These are phyloP conservation scores for Nitzschia sp. DNA, from an alignment of 108 stramenopile genomes.

Conservation along the genomic window DNA sequence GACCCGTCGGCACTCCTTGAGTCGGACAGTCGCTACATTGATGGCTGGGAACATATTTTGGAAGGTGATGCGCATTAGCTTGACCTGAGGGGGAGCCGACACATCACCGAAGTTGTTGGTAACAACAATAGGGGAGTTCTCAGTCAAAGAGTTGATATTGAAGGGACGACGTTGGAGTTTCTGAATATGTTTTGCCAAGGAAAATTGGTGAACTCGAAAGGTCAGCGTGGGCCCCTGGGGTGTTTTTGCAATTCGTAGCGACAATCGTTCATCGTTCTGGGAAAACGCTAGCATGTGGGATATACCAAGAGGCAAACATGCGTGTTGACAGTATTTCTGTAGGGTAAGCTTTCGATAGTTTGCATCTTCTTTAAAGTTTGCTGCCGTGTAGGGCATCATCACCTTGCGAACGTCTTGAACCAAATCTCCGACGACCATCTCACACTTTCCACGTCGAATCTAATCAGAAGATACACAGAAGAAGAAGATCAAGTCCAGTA, in stretches of 20 bases:
- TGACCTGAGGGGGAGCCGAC: slow-evolving; percentile 85
- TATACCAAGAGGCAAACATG: slow-evolving; percentile 87
- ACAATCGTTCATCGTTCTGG: slow-evolving; percentile 82
- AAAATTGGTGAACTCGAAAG: slow-evolving; percentile 91
- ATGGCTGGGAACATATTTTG: slow-evolving; percentile 99
- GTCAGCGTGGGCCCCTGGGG: slow-evolving; percentile 95
- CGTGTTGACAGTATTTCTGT: slow-evolving; percentile 66
- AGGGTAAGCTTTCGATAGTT: slow-evolving; percentile 80
- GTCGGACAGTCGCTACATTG: slow-evolving; percentile 92
- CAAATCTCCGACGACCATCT: slow-evolving; percentile 77
- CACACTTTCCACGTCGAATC: slow-evolving; percentile 81
- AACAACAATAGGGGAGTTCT: slow-evolving; percentile 91
- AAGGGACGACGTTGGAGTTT: slow-evolving; percentile 87
- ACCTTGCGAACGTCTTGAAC: slow-evolving; percentile 89
- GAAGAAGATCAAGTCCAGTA: not conserved
- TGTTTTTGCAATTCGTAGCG: slow-evolving; percentile 83
- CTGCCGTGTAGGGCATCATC: slow-evolving; percentile 97
- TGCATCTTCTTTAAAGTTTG: slow-evolving; percentile 89
- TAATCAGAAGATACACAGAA: slow-evolving; percentile 2
- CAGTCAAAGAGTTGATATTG: slow-evolving; percentile 63
- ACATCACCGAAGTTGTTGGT: slow-evolving; percentile 98
- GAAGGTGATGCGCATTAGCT: slow-evolving; percentile 96
- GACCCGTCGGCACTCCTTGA: slow-evolving; percentile 94
- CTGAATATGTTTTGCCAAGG: slow-evolving; percentile 79
- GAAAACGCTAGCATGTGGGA: slow-evolving; percentile 93